A percentile compares a stretch with the other conserved stretches of the same genome.
These are phyloP conservation scores for Thraustotheca clavata DNA, from an alignment of 352 stramenopile genomes.

Conservation along the genomic window DNA sequence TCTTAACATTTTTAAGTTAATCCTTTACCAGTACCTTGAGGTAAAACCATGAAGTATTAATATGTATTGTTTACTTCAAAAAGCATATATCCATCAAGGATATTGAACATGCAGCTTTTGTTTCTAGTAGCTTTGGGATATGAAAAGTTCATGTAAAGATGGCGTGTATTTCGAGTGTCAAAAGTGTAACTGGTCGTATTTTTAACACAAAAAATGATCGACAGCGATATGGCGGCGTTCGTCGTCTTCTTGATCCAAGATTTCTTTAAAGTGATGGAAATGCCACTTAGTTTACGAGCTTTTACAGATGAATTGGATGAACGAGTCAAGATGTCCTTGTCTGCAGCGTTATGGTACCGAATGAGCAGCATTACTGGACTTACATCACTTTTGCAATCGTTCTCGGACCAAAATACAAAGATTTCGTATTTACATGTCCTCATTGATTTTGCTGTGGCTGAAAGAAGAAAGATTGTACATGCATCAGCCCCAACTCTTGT, in stretches of 20 bases:
- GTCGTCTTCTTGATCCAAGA: slow-evolving; percentile 12
- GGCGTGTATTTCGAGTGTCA: no score
- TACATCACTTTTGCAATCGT: not conserved
- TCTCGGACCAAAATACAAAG: not conserved
- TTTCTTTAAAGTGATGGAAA: not conserved
- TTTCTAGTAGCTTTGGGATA: no score
- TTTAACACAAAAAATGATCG: not conserved
- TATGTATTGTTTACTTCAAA: no score
- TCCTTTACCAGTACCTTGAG: no score
- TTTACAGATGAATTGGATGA: not conserved
- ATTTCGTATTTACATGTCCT: not conserved
- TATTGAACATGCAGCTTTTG: no score
- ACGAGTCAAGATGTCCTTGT: not conserved
- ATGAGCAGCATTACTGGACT: not conserved
- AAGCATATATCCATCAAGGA: no score
- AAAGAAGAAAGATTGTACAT: not conserved
- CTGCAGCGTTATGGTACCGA: slow-evolving; percentile 7
- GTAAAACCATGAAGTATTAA: no score
- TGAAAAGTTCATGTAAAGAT: no score
- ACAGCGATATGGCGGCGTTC: not conserved
- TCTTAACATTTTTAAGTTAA: no score
- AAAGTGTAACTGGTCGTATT: no score
- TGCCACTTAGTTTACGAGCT: not conserved
- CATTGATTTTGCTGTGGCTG: not conserved
- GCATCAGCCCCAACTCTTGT: not conserved